phyloP scores from a whole-genome alignment of 768 basidiomycete genomes.

The Ramaria sp. region DNA sequence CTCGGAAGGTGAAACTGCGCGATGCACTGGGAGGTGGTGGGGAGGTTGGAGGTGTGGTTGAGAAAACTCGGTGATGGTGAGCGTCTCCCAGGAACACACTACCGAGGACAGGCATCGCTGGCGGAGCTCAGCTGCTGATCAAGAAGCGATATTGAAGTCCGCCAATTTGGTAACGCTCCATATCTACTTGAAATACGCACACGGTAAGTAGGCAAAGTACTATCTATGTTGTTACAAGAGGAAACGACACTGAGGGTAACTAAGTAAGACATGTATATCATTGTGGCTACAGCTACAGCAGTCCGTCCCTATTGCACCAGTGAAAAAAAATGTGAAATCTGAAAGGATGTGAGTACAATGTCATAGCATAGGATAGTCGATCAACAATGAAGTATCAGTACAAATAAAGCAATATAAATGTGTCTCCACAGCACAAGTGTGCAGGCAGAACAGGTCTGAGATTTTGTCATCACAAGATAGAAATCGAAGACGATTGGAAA shows the following conservation, averaged over 20 bases:
- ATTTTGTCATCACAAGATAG: constrained; percentile 33
- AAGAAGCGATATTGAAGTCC: neutral
- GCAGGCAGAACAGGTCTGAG: constrained; percentile 59
- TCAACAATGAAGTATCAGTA: neutral
- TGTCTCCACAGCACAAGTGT: constrained; percentile 17
- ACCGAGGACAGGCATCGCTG: constrained; percentile 46
- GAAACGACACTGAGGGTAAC: too few relatives aligned
- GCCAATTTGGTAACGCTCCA: neutral
- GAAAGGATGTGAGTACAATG: neutral
- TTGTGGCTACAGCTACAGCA: neutral
- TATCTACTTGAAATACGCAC: too few relatives aligned
- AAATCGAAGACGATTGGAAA: neutral
- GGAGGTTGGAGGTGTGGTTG: constrained; percentile 42
- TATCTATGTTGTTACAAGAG: too few relatives aligned
- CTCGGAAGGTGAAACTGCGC: constrained; percentile 11
- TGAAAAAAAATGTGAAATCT: too few relatives aligned
- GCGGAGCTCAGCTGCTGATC: neutral
- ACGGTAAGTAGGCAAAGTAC: too few relatives aligned
- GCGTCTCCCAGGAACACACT: constrained; percentile 77
- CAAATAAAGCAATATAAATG: constrained; percentile 1
- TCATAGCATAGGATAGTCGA: neutral
- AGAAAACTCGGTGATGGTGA: constrained; percentile 48
- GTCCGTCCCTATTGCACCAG: neutral
- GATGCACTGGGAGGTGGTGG: constrained; percentile 19
- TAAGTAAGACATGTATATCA: neutral